Evolutionary conservation across 73 alveolate genomes (phyloP).

Genomic region (Blepharisma japonicum): DNA sequence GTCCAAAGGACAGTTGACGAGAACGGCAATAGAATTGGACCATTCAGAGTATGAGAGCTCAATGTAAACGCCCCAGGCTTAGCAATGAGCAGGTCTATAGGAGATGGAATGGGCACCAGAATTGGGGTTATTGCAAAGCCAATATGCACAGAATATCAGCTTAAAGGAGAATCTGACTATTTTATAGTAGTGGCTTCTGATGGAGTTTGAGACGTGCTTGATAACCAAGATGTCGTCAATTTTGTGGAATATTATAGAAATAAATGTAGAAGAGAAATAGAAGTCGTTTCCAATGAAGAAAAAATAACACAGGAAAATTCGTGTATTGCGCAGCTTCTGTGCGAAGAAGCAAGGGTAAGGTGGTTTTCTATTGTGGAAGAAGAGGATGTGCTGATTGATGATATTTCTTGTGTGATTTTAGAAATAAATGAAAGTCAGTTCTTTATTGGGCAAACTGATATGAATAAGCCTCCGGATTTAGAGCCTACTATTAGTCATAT

Average conservation of each 20-base stretch:
- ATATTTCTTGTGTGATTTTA: background rate
- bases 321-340: conserved; percentile 25
- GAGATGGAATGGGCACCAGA: conserved; percentile 26
- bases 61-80: conserved; percentile 42
- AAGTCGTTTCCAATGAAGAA: background rate
- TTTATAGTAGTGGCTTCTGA: conserved; percentile 75
- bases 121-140: conserved; percentile 36
- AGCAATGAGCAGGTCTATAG: conserved; percentile 40
- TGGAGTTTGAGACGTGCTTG: conserved; percentile 83
- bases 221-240: conserved; percentile 67
- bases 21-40: conserved; percentile 73
- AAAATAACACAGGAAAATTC: background rate
- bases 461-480: background rate
- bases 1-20: conserved; percentile 36
- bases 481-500: background rate
- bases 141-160: conserved; percentile 40
- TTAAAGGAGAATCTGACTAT: conserved; percentile 50
- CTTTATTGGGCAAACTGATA: background rate
- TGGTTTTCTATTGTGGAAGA: conserved; percentile 15
- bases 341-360: conserved; percentile 5
- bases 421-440: background rate
- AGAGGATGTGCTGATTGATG: conserved; percentile 27
- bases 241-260: conserved; percentile 33
- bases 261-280: background rate
- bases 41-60: conserved; percentile 76